Evolutionary conservation across 805 yeast genomes (phyloP), one percentile per base, ranked within the genome.

Genomic region (Torulaspora franciscae): DNA sequence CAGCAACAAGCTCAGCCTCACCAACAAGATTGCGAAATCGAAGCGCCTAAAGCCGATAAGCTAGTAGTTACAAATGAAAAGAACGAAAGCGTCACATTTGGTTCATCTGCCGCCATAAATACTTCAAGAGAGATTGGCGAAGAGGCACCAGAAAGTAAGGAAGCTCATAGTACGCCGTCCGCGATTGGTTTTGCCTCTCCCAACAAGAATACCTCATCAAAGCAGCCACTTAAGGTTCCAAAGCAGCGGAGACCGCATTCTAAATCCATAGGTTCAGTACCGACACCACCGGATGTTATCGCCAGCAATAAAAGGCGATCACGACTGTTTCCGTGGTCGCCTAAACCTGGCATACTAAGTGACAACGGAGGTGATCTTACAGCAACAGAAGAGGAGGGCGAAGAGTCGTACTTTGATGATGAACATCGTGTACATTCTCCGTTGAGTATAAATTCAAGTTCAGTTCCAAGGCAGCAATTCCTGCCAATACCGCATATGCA

Each of bases 271-370:
- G 64, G 65, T 32, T 57, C 65, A 7, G 59, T 56, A 6, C 57
- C 55, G 7, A 49, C 50, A 8, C 65, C 68, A 19, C 61, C 66
- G 2, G 68, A 64, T 50, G 57, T 61, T 11, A 60, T 62, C 25
- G 40, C 62, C 9, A 59, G 61, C 35, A 56, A 48, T 35, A 54
- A 51, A 32, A 54, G 65, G 37, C 47, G 54, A 15, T 53, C 62
- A 4, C 54, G 55, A 11, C 46, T 61, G 22, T 57, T 60, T 32
- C 61, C 66, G 3, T 64, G 65, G 62, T 41, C 61, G 25, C 62
- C 52, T 32, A 58, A 58, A 43, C 58, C 64, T 7, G 63, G 61
- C 29, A 50, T 59, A 29, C 47, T 60, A 23, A 62, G 62, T 46
- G 68, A 62, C 37, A 56, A 58, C 25, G 64, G 59, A 7, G 57